phyloP scores from a whole-genome alignment of 2,329 filamentous ascomycete species.

The Ustilaginoidea virens region DNA sequence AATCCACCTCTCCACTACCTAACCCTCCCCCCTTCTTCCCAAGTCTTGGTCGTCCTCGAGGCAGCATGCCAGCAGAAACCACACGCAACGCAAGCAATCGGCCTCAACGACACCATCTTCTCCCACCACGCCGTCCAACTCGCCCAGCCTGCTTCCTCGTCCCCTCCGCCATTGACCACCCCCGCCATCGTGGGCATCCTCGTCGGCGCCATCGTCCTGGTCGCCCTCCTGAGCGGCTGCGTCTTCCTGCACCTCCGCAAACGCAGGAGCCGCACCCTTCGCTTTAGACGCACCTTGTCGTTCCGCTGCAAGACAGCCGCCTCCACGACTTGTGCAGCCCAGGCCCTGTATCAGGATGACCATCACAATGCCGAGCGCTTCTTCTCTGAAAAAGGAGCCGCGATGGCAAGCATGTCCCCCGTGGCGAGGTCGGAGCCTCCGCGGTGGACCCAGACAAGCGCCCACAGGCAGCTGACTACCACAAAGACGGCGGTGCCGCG shows the following conservation, averaged over 20 bases:
- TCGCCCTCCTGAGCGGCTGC: constrained; percentile 23
- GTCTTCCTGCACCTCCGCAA: constrained; percentile 30
- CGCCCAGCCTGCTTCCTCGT: constrained; percentile 19
- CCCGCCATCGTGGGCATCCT: constrained; percentile 28
- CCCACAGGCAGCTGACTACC: too few species aligned
- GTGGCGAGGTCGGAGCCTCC: constrained; percentile 1
- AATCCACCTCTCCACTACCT: too few species aligned
- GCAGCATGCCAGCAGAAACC: constrained; percentile 34
- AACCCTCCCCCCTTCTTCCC: background rate
- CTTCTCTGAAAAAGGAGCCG: constrained; percentile 1
- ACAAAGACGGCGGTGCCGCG: too few species aligned
- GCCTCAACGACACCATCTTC: constrained; percentile 31
- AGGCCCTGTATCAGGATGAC: background rate
- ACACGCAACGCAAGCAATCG: constrained; percentile 17
- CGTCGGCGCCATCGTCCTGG: constrained; percentile 20
- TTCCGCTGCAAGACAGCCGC: constrained; percentile 32
- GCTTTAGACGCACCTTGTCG: constrained; percentile 26
- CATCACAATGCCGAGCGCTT: constrained; percentile 4
- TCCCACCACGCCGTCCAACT: constrained; percentile 16
- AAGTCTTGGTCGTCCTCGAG: constrained; percentile 34
- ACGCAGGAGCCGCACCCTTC: constrained; percentile 18
- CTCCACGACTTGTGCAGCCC: background rate
- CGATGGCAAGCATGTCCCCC: constrained; percentile 1
- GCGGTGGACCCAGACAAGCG: too few species aligned
- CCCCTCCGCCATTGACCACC: constrained; percentile 14